Evolutionary conservation across 805 yeast genomes (phyloP).

Genomic region (Suhomyces kilbournensis): DNA sequence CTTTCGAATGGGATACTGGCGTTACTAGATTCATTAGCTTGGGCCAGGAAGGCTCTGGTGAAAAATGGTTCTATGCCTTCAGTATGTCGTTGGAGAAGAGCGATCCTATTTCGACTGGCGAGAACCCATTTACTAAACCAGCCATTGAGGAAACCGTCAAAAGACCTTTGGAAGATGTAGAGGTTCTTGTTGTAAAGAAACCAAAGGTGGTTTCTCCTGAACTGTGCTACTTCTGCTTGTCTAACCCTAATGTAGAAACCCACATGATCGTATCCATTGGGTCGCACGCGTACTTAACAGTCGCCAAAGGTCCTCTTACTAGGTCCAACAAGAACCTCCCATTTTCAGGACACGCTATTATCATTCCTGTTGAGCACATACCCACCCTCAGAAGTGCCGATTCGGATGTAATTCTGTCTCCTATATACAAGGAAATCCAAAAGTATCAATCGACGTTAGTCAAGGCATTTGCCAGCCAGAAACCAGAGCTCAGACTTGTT

Average conservation of each 20-base stretch:
- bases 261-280: constrained; percentile 83
- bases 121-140: constrained; percentile 25
- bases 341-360: constrained; percentile 78
- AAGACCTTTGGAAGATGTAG: constrained; percentile 12
- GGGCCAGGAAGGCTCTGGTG: constrained; percentile 53
- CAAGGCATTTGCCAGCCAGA: constrained; percentile 41
- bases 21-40: constrained; percentile 65
- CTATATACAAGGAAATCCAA: constrained; percentile 39
- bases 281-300: constrained; percentile 59
- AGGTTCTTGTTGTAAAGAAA: constrained; percentile 19
- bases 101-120: constrained; percentile 5
- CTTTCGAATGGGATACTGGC: constrained; percentile 54
- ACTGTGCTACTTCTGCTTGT: constrained; percentile 77
- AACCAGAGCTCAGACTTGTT: constrained; percentile 48
- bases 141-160: constrained; percentile 5
- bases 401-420: constrained; percentile 43
- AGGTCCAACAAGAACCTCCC: constrained; percentile 43
- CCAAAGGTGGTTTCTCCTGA: constrained; percentile 50
- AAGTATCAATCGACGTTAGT: constrained; percentile 48
- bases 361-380: constrained; percentile 75
- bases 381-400: constrained; percentile 40
- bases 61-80: constrained; percentile 76
- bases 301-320: constrained; percentile 84
- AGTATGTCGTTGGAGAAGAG: constrained; percentile 18
- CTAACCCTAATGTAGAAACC: constrained; percentile 72